A percentile compares a stretch with the other conserved stretches of the same genome.
Evolutionary conservation across 352 stramenopile species (phyloP).

Genomic region (Phytophthora melonis): DNA sequence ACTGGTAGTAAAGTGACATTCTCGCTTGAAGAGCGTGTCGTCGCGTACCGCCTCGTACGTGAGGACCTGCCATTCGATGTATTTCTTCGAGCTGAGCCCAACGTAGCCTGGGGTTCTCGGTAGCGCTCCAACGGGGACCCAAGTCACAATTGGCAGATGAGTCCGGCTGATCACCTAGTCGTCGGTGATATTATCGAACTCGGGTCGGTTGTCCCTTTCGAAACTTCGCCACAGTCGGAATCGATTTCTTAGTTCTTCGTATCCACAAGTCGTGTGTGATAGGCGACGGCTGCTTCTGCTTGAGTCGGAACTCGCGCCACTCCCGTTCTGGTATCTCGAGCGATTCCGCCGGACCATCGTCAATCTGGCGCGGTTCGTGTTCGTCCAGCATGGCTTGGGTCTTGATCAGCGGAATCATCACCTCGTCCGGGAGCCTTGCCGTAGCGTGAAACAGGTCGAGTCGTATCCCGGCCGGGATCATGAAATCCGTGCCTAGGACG

Average conservation of each 20-base stretch:
- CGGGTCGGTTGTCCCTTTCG: background rate
- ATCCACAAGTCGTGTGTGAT: constrained; percentile 8
- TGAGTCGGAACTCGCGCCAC: constrained; percentile 12
- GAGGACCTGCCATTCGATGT: constrained; percentile 10
- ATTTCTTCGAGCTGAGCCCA: background rate
- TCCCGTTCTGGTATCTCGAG: background rate
- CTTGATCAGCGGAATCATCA: constrained; percentile 10
- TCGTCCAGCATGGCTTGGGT: constrained; percentile 1
- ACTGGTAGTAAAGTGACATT: constrained; percentile 4
- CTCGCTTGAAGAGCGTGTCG: background rate
- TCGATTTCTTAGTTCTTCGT: background rate
- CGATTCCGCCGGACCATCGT: background rate
- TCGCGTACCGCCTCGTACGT: background rate
- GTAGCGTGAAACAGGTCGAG: background rate
- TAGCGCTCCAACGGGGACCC: background rate
- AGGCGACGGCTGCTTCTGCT: background rate
- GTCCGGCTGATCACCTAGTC: background rate
- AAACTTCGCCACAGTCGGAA: constrained; percentile 6
- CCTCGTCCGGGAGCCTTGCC: no score
- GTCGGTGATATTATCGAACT: background rate
- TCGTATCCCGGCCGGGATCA: background rate
- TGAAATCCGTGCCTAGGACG: constrained; percentile 2
- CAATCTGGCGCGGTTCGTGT: background rate
- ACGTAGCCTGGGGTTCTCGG: constrained; percentile 1
- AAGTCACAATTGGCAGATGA: background rate